A percentile compares a stretch with the other conserved stretches of the same genome.
Conservation (phyloP, 2,329 filamentous ascomycete genomes). For the Nothophoma quercina region DNA sequence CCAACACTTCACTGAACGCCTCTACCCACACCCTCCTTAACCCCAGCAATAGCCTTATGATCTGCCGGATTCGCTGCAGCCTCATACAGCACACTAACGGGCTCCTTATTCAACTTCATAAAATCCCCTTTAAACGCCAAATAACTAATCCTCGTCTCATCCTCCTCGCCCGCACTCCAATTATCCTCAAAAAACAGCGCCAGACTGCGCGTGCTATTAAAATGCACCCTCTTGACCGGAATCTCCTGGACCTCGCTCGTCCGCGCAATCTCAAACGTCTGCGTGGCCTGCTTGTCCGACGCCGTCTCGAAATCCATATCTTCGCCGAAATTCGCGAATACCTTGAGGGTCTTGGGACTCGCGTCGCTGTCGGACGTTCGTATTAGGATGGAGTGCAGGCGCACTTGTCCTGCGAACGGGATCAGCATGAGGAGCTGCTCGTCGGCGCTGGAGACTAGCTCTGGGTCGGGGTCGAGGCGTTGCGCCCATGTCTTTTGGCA, state of each 20-base stretch:
- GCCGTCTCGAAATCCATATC: constrained; percentile 80
- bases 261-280: constrained; percentile 78
- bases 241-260: constrained; percentile 86
- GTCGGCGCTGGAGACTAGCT: constrained; percentile 85
- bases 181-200: constrained; percentile 93
- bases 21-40: constrained; percentile 47
- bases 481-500: constrained; percentile 93
- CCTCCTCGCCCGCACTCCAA: constrained; percentile 77
- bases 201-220: constrained; percentile 83
- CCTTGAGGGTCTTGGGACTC: constrained; percentile 82
- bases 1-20: constrained; percentile 47
- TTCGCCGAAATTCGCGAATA: constrained; percentile 85
- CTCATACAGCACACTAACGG: constrained; percentile 89
- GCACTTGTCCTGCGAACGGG: constrained; percentile 93
- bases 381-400: constrained; percentile 87
- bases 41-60: constrained; percentile 66
- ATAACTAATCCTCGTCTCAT: constrained; percentile 80
- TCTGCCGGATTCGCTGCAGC: constrained; percentile 90
- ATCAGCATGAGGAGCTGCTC: constrained; percentile 94
- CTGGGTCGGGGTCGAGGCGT: constrained; percentile 72
- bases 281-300: constrained; percentile 72
- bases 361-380: constrained; percentile 75
- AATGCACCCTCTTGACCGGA: constrained; percentile 84
- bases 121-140: constrained; percentile 94
- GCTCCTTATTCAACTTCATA: constrained; percentile 83